A percentile compares a stretch with the other conserved stretches of the same genome.
These are phyloP conservation scores for Aspergillus biplanus DNA, from an alignment of 495 filamentous ascomycete species.

Conservation along the genomic window DNA sequence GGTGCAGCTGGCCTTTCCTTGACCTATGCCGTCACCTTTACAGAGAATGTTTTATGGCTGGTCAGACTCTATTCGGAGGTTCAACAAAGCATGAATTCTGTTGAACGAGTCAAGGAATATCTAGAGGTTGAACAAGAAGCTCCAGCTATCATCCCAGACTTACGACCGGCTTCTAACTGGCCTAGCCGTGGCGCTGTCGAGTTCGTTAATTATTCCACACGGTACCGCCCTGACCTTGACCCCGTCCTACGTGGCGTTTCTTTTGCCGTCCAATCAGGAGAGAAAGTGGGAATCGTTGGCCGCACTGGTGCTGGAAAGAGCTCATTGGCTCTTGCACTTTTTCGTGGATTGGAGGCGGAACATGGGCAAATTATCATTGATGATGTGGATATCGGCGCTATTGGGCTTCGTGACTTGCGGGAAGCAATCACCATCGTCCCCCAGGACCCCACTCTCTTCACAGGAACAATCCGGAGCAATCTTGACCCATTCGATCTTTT, in stretches of 20 bases:
- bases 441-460: conserved; percentile 97
- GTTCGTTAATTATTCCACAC: conserved; percentile 84
- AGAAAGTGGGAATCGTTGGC: conserved; percentile 97
- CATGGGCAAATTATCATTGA: conserved; percentile 90
- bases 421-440: conserved; percentile 97
- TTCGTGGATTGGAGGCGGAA: conserved; percentile 94
- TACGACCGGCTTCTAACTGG: conserved; percentile 78
- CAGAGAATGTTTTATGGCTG: conserved; percentile 96
- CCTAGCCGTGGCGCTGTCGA: conserved; percentile 83
- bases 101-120: conserved; percentile 98
- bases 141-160: conserved; percentile 72
- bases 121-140: conserved; percentile 97
- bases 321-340: conserved; percentile 92
- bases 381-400: conserved; percentile 81
- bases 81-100: conserved; percentile 99
- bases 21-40: conserved; percentile 98
- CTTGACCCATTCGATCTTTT: conserved; percentile 93
- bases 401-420: conserved; percentile 88
- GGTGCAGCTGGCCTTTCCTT: conserved; percentile 94
- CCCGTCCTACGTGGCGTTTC: conserved; percentile 80
- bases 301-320: conserved; percentile 97
- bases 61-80: conserved; percentile 93
- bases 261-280: conserved; percentile 82
- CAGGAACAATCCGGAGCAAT: conserved; percentile 91
- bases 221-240: conserved; percentile 87